These are phyloP conservation scores for Pichia sp. DNA, from an alignment of 1,139 yeast species.

Conservation along the genomic window DNA sequence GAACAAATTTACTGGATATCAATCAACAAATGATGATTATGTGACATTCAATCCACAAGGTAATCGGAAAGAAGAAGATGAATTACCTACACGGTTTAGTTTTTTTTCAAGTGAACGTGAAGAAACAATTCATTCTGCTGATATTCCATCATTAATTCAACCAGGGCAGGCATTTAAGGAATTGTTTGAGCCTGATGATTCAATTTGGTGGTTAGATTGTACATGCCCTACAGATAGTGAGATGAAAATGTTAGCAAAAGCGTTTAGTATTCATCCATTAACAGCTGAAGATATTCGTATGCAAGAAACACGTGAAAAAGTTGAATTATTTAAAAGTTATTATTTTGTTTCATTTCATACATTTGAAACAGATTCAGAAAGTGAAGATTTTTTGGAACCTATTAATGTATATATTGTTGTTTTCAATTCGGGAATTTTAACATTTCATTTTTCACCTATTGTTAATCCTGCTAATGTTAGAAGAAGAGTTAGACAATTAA, in stretches of 20 bases:
- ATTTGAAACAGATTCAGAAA: constrained; percentile 67
- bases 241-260: constrained; percentile 35
- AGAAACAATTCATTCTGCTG: constrained; percentile 86
- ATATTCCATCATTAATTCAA: constrained; percentile 64
- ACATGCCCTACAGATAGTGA: constrained; percentile 34
- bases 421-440: constrained; percentile 73
- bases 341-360: constrained; percentile 82
- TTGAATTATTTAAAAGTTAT: constrained; percentile 66
- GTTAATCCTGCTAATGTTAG: constrained; percentile 82
- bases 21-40: constrained; percentile 1
- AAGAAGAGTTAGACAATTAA: constrained; percentile 82
- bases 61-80: constrained; percentile 16
- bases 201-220: constrained; percentile 72
- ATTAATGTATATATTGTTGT: constrained; percentile 84
- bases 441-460: constrained; percentile 82
- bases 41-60: constrained; percentile 16
- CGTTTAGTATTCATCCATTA: constrained; percentile 79
- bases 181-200: constrained; percentile 56
- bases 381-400: constrained; percentile 81
- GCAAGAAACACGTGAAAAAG: constrained; percentile 84
- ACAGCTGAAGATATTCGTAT: constrained; percentile 80
- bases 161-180: constrained; percentile 61
- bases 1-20: background rate
- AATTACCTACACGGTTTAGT: constrained; percentile 67
- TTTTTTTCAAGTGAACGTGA: constrained; percentile 77